Evolutionary conservation across 2,329 filamentous ascomycete species (phyloP), one percentile per base, ranked within the genome.

Genomic region (Colletotrichum nymphaeae): DNA sequence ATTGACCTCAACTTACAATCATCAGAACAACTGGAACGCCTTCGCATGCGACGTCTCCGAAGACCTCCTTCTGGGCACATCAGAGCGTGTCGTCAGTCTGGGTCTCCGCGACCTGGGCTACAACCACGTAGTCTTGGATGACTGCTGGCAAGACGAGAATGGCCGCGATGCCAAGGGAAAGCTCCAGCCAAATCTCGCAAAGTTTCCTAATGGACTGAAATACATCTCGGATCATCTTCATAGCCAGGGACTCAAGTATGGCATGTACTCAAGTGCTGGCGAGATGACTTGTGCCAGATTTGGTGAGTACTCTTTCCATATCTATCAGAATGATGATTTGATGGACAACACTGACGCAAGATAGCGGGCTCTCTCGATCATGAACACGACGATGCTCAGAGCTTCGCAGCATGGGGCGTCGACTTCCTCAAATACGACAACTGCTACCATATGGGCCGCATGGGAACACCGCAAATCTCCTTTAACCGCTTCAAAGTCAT

Each of bases 381-480:
- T 74, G 89, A 91, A 75, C 77, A 81, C 4, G 78, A 87, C 11
- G 89, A 91, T 77, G 89, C 88, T 0, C 76, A 86, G 74, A 84
- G 84, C 0, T 90, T 88, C 75, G 86, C 87, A 1, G 81, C 83
- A 14, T 89, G 87, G 87, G 86, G 86, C 2, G 82, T 89, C 66
- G 86, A 88, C 75, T 88, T 88, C 63, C 79, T 88, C 49, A 89
- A 89, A 80, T 88, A 88, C 74, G 86, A 88, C 75, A 87, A 87
- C 75, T 88, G 86, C 75, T 80, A 80, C 71, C 79, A 81, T 57
- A 77, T 77, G 65, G 78, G 78, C 32, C 63, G 76, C 5, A 76
- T 75, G 58, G 79, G 79, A 24, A 77, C 76, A 19, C 78, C 77
- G 57, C 69, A 76, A 32, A 77, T 78, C 55, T 80, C 78, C 8